phyloP scores from a whole-genome alignment of 1,139 yeast genomes.

The Candida buenavistaensis region DNA sequence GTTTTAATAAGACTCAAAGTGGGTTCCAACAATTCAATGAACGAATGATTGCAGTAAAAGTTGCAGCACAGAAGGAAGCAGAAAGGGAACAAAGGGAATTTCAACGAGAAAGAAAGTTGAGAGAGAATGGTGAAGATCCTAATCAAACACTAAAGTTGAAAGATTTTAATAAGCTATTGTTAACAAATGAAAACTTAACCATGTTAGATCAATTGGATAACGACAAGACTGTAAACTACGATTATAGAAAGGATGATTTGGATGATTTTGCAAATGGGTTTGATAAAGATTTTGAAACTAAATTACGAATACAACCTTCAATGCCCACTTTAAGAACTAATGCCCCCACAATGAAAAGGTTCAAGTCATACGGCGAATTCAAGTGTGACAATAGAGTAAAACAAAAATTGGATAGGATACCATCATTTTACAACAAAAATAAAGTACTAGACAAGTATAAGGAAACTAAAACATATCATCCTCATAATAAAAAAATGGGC shows the following conservation, averaged over 20 bases:
- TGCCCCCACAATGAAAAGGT: slow-evolving; percentile 22
- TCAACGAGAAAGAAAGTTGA: slow-evolving; percentile 11
- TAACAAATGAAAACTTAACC: slow-evolving; percentile 17
- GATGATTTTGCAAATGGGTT: slow-evolving; percentile 43
- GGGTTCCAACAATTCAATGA: slow-evolving; percentile 27
- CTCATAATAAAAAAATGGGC: slow-evolving; percentile 27
- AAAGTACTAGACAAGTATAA: slow-evolving; percentile 28
- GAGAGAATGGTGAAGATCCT: slow-evolving; percentile 9
- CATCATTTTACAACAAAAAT: slow-evolving; percentile 38
- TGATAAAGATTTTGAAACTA: slow-evolving; percentile 17
- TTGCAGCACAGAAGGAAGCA: slow-evolving; percentile 33
- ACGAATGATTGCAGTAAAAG: slow-evolving; percentile 24
- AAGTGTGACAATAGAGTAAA: slow-evolving; percentile 36
- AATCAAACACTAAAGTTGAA: slow-evolving; percentile 30
- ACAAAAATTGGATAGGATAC: slow-evolving; percentile 42
- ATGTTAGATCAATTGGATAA: slow-evolving; percentile 31
- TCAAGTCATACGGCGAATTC: slow-evolving; percentile 36
- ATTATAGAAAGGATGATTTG: slow-evolving; percentile 38
- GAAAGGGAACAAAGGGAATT: slow-evolving; percentile 36
- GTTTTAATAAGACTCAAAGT: slow-evolving; percentile 37
- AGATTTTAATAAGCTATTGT: slow-evolving; percentile 25
- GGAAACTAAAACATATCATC: slow-evolving; percentile 17
- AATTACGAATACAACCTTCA: slow-evolving; percentile 14
- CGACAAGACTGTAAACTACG: slow-evolving; percentile 38
- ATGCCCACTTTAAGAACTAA: slow-evolving; percentile 15